Evolutionary conservation across 345 rosid genomes (phyloP).

Genomic region (Lepidium aucheri): DNA sequence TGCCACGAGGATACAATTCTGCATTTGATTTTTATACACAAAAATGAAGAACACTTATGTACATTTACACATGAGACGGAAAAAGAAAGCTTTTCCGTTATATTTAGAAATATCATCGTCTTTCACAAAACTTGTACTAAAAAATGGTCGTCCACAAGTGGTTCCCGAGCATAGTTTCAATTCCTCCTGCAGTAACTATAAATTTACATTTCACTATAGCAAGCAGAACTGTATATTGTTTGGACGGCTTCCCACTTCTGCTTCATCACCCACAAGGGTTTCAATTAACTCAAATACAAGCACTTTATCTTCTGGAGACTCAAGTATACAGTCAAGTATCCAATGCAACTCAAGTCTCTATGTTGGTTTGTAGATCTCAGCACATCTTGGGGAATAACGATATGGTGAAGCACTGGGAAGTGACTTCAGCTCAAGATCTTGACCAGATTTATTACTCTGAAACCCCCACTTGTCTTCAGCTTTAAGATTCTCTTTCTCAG

Average conservation of each 20-base stretch:
- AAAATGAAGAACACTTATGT: background rate
- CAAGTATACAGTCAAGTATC: background rate
- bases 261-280: slow-evolving; percentile 6
- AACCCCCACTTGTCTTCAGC: background rate
- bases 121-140: background rate
- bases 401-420: slow-evolving; percentile 24
- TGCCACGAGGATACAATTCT: background rate
- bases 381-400: slow-evolving; percentile 11
- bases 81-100: background rate
- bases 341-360: background rate
- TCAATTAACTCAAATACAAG: background rate
- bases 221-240: background rate
- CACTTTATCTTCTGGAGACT: background rate
- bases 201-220: slow-evolving; percentile 4
- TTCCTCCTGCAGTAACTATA: slow-evolving; percentile 3
- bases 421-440: slow-evolving; percentile 23
- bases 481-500: slow-evolving; percentile 17
- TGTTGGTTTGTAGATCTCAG: slow-evolving; percentile 21
- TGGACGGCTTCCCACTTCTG: background rate
- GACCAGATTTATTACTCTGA: slow-evolving; percentile 5
- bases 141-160: background rate
- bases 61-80: background rate
- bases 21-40: slow-evolving; percentile 8
- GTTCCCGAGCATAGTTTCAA: slow-evolving; percentile 1
- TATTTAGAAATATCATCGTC: background rate